These are phyloP conservation scores for Suhomyces bribrorum DNA, from an alignment of 1,139 yeast genomes.

Conservation along the genomic window DNA sequence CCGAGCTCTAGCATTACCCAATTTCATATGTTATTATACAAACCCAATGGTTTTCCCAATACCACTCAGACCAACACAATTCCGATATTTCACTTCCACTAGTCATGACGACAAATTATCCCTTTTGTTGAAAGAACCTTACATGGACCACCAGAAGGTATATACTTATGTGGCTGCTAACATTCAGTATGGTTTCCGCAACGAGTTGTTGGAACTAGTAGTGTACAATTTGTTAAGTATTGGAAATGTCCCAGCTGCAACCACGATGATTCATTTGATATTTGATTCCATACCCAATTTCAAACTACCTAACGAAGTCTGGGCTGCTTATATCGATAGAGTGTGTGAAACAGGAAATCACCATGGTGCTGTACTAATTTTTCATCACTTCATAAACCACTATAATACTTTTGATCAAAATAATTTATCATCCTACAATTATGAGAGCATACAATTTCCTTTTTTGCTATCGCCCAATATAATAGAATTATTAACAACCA, in stretches of 20 bases:
- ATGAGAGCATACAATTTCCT: slow-evolving; percentile 28
- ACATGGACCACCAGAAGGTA: slow-evolving; percentile 5
- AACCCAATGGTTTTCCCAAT: no score
- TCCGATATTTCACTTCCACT: neutral
- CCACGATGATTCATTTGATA: slow-evolving; percentile 27
- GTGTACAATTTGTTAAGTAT: slow-evolving; percentile 21
- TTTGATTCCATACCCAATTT: slow-evolving; percentile 17
- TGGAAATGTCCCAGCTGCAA: slow-evolving; percentile 22
- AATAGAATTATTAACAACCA: slow-evolving; percentile 28
- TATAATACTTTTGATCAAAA: slow-evolving; percentile 20
- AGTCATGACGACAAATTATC: neutral
- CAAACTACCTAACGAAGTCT: slow-evolving; percentile 35
- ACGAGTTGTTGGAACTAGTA: slow-evolving; percentile 23
- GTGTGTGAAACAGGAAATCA: slow-evolving; percentile 30
- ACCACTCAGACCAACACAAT: no score
- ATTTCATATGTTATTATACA: no score
- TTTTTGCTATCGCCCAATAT: slow-evolving; percentile 32
- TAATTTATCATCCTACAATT: slow-evolving; percentile 18
- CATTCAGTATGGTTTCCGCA: slow-evolving; percentile 1
- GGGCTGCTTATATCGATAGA: slow-evolving; percentile 32
- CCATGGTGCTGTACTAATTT: slow-evolving; percentile 37
- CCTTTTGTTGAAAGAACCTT: slow-evolving; percentile 1
- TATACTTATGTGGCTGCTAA: slow-evolving; percentile 12
- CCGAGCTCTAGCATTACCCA: no score
- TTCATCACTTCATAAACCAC: slow-evolving; percentile 39